Percentiles rank a stretch among this genome's conserved stretches.
These are phyloP conservation scores for Ustilago vetiveriae DNA, from an alignment of 1,284 basidiomycete species.

Conservation along the genomic window DNA sequence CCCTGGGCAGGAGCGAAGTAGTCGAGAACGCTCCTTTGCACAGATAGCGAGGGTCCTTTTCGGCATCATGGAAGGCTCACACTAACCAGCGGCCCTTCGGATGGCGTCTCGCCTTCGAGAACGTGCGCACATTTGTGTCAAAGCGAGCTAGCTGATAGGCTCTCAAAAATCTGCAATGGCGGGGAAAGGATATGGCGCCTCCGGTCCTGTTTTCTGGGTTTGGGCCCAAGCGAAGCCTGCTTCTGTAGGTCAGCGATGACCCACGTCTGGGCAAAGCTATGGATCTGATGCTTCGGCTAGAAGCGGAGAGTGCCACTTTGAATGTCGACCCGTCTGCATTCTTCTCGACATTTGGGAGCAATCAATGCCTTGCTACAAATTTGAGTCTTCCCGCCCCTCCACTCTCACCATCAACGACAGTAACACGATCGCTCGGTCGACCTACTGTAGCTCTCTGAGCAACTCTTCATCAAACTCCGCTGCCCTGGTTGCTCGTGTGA, in stretches of 20 bases:
- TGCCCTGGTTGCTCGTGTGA: not conserved
- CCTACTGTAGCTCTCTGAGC: constrained; percentile 1
- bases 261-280: no score
- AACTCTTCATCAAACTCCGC: constrained; percentile 10
- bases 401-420: not conserved
- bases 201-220: constrained; percentile 5
- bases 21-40: no score
- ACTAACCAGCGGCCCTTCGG: not conserved
- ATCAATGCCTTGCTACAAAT: no score
- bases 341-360: no score
- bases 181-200: constrained; percentile 7
- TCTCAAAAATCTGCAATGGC: constrained; percentile 2
- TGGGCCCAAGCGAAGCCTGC: not conserved
- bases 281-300: not conserved
- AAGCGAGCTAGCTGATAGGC: constrained; percentile 2
- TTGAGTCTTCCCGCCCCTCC: no score
- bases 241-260: no score
- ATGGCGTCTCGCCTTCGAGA: constrained; percentile 6
- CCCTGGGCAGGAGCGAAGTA: no score
- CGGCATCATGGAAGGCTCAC: no score
- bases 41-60: no score
- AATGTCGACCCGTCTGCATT: no score
- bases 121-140: constrained; percentile 7
- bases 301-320: no score
- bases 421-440: not conserved